Conservation (phyloP, 2,329 filamentous ascomycete genomes). For the Trichoderma pleuroti region DNA sequence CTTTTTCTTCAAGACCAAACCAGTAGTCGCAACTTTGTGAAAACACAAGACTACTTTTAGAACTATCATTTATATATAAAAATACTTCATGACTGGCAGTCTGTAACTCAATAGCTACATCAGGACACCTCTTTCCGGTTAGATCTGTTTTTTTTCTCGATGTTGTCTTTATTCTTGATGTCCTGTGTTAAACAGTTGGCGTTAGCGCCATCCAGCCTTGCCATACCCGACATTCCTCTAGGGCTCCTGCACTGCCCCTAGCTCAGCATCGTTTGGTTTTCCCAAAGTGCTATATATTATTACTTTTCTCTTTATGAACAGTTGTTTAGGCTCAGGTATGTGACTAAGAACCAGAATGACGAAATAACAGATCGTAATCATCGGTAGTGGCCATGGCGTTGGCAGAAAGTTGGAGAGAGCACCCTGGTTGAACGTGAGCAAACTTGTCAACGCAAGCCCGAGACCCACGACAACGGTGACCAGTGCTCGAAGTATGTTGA, state of each 20-base stretch:
- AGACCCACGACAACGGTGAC: neutral
- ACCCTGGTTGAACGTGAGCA: neutral
- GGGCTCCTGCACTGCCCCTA: neutral
- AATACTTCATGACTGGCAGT: neutral
- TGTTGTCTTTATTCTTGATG: neutral
- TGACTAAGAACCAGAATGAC: neutral
- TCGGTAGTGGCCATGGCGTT: neutral
- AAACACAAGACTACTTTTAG: neutral
- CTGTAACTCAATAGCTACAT: neutral
- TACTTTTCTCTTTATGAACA: neutral
- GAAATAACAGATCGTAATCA: neutral
- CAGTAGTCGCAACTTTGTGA: neutral
- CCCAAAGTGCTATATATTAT: neutral
- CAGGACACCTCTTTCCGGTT: neutral
- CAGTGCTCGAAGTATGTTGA: neutral
- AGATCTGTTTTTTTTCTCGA: neutral
- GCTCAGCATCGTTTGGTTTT: neutral
- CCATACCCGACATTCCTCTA: neutral
- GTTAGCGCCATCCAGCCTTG: neutral
- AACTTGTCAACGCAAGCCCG: neutral
- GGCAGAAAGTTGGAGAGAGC: neutral
- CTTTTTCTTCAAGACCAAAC: neutral
- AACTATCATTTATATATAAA: neutral
- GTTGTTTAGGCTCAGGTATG: neutral
- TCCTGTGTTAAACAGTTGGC: neutral